Conservation (phyloP, 1,139 yeast species). For the Scheffersomyces parashehatae region DNA sequence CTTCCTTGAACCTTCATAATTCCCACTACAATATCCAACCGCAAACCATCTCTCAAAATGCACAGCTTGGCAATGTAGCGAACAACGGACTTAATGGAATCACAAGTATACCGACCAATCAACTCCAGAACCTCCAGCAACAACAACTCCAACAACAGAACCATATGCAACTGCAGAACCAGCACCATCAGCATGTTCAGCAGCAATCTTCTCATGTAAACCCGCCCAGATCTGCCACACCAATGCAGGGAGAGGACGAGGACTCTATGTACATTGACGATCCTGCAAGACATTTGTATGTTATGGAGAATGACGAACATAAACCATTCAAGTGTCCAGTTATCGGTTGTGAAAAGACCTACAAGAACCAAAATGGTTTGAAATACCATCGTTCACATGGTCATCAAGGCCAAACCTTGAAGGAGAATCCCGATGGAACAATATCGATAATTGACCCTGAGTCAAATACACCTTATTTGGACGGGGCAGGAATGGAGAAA, state of each 20-base stretch:
- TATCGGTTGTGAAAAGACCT: slow-evolving; percentile 95
- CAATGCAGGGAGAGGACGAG: slow-evolving; percentile 40
- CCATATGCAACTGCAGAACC: slow-evolving; percentile 18
- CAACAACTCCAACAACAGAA: slow-evolving; percentile 5
- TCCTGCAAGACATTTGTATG: slow-evolving; percentile 92
- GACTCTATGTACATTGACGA: slow-evolving; percentile 73
- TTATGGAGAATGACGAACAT: slow-evolving; percentile 87
- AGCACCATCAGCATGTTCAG: slow-evolving; percentile 12
- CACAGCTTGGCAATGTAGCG: neutral
- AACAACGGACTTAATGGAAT: neutral
- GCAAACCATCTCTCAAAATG: slow-evolving; percentile 3
- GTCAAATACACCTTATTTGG: slow-evolving; percentile 86
- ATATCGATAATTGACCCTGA: slow-evolving; percentile 92
- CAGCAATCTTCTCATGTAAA: slow-evolving; percentile 4
- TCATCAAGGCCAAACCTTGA: slow-evolving; percentile 90
- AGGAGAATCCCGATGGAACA: slow-evolving; percentile 91
- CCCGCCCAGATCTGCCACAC: slow-evolving; percentile 21
- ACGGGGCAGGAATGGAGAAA: slow-evolving; percentile 91
- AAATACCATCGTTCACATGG: slow-evolving; percentile 96
- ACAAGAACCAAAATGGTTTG: slow-evolving; percentile 95
- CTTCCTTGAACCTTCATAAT: slow-evolving; percentile 14
- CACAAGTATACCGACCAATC: slow-evolving; percentile 5
- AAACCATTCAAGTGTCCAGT: slow-evolving; percentile 98
- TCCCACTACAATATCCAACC: slow-evolving; percentile 13
- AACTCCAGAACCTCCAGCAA: slow-evolving; percentile 9